A percentile compares a stretch with the other conserved stretches of the same genome.
Evolutionary conservation across 108 stramenopile species (phyloP).

Genomic region (Mediolabrus comicus): DNA sequence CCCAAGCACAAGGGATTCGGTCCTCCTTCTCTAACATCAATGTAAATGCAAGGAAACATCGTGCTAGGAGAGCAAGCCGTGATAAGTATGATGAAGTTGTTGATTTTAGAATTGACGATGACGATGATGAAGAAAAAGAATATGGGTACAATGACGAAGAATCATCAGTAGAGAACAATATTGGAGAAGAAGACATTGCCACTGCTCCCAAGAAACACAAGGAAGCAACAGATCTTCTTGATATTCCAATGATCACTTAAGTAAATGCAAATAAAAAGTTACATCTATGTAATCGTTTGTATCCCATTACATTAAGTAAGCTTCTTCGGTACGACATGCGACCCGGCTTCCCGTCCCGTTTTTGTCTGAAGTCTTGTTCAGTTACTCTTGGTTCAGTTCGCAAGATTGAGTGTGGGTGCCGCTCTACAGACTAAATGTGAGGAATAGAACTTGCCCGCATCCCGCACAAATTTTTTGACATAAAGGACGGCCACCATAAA

Average conservation of each 20-base stretch:
- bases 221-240: not conserved
- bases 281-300: not conserved
- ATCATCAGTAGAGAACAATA: constrained; percentile 1
- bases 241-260: constrained; percentile 3
- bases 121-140: no score
- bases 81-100: not conserved
- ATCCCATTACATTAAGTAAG: no score
- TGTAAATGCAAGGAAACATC: constrained; percentile 1
- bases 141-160: not conserved
- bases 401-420: no score
- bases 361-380: no score
- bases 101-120: not conserved
- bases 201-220: not conserved
- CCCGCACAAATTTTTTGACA: no score
- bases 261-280: no score
- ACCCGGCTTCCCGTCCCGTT: no score
- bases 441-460: no score
- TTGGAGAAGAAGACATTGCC: not conserved
- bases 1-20: not conserved
- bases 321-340: no score
- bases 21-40: constrained; percentile 13
- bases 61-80: not conserved
- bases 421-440: no score
- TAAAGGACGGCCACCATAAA: no score
- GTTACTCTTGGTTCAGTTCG: no score